These are phyloP conservation scores for Chlamydomonas applanata DNA, from an alignment of 139 green algal genomes.

Conservation along the genomic window DNA sequence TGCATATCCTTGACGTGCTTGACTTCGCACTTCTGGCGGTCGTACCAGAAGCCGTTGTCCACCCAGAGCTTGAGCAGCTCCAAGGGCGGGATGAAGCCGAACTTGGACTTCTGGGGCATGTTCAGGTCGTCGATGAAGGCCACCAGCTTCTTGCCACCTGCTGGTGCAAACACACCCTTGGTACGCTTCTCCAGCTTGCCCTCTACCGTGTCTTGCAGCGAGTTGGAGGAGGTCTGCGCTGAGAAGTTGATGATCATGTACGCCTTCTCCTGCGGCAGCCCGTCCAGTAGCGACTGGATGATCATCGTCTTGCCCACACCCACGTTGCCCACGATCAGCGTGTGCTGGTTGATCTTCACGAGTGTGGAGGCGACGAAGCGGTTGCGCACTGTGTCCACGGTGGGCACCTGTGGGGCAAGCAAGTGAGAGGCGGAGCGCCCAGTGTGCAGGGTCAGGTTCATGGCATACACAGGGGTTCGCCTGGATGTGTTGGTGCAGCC, in stretches of 20 bases:
- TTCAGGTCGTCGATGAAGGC: constrained; percentile 75
- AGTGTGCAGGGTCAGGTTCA: background rate
- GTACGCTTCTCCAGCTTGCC: constrained; percentile 84
- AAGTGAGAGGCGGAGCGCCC: too few relatives aligned
- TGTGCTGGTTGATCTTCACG: constrained; percentile 52
- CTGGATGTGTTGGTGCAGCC: background rate
- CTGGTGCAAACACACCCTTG: constrained; percentile 78
- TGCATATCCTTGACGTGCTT: constrained; percentile 85
- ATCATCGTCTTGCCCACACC: constrained; percentile 84
- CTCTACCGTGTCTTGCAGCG: constrained; percentile 79
- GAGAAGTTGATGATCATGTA: constrained; percentile 78
- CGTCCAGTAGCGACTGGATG: constrained; percentile 53
- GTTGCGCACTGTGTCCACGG: constrained; percentile 72
- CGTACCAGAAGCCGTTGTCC: constrained; percentile 90
- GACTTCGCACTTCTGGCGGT: constrained; percentile 69
- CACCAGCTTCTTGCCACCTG: constrained; percentile 71
- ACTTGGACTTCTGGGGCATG: constrained; percentile 74
- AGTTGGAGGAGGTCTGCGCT: constrained; percentile 66
- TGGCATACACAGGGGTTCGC: constrained; percentile 9
- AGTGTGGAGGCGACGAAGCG: constrained; percentile 52
- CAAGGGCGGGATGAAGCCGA: constrained; percentile 83
- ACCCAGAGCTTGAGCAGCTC: constrained; percentile 87
- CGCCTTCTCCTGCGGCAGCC: constrained; percentile 48
- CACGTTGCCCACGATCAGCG: constrained; percentile 71
- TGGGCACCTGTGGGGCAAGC: constrained; percentile 63